phyloP scores from a whole-genome alignment of 2,329 filamentous ascomycete species.

The Proliferodiscus dingleyae region DNA sequence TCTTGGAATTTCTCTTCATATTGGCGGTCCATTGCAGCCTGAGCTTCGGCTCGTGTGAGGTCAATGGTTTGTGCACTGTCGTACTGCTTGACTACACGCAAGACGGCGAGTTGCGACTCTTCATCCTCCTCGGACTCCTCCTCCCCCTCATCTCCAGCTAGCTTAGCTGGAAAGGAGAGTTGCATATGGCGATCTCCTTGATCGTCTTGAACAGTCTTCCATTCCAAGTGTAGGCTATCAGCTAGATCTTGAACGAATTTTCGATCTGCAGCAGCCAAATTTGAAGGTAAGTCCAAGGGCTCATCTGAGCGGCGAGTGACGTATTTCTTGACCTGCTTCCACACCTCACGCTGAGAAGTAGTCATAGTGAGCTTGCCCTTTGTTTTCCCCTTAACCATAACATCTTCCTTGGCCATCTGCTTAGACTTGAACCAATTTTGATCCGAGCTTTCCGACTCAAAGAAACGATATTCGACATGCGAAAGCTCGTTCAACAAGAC shows the following conservation, averaged over 20 bases:
- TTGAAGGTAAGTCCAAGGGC: conserved; percentile 69
- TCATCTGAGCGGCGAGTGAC: conserved; percentile 62
- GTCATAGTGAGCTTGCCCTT: conserved; percentile 74
- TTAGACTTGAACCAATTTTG: conserved; percentile 91
- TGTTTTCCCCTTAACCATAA: conserved; percentile 53
- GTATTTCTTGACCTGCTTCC: conserved; percentile 77
- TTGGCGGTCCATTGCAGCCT: conserved; percentile 72
- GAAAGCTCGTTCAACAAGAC: conserved; percentile 77
- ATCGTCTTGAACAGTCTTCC: conserved; percentile 59
- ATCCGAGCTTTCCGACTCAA: conserved; percentile 84
- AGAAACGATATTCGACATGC: conserved; percentile 86
- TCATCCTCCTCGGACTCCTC: conserved; percentile 75
- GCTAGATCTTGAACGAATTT: conserved; percentile 91
- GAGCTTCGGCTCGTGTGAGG: conserved; percentile 70
- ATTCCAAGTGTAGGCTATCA: conserved; percentile 59
- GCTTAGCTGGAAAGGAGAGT: conserved; percentile 49
- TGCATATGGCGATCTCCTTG: conserved; percentile 62
- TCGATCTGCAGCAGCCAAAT: conserved; percentile 75
- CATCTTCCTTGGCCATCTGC: conserved; percentile 63
- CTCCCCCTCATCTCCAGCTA: conserved; percentile 52
- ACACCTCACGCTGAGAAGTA: conserved; percentile 74
- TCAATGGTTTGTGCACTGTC: conserved; percentile 86
- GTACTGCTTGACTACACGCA: conserved; percentile 82
- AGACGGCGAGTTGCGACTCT: conserved; percentile 76
- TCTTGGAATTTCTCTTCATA: conserved; percentile 86